Percentiles rank a stretch among this genome's conserved stretches.
Conservation (phyloP, 345 rosid species). For the Boechera divaricarpa region DNA sequence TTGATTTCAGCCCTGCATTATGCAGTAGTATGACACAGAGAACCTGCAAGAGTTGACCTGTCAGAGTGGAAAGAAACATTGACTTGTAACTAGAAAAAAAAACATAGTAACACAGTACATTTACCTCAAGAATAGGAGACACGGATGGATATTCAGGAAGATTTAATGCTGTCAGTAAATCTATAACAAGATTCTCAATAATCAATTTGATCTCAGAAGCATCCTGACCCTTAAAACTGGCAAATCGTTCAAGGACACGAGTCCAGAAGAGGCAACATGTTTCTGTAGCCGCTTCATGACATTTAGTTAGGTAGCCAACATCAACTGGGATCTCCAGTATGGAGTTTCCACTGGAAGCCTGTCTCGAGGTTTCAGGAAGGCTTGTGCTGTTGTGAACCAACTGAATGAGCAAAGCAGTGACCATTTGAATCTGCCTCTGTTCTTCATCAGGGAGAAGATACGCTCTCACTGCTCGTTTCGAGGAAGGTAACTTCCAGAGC, state of each 20-base stretch:
- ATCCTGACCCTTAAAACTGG: conserved; percentile 88
- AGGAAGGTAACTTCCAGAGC: conserved; percentile 86
- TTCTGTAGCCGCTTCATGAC: conserved; percentile 87
- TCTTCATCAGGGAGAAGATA: conserved; percentile 98
- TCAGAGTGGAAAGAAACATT: conserved; percentile 37
- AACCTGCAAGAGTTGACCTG: conserved; percentile 65
- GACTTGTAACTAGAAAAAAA: conserved; percentile 21
- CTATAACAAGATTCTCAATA: conserved; percentile 92
- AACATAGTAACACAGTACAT: conserved; percentile 21
- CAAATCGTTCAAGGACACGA: conserved; percentile 89
- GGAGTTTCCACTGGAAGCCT: conserved; percentile 61
- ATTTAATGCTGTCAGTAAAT: conserved; percentile 87
- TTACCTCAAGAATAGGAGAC: conserved; percentile 93
- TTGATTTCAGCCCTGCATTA: conserved; percentile 96
- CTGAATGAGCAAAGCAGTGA: conserved; percentile 93
- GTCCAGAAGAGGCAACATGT: conserved; percentile 98
- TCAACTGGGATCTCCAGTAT: conserved; percentile 73
- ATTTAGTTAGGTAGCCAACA: conserved; percentile 65
- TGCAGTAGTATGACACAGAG: conserved; percentile 94
- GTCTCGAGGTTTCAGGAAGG: conserved; percentile 82
- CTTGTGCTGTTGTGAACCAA: conserved; percentile 89
- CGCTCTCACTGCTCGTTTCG: conserved; percentile 79
- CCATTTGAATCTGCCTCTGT: conserved; percentile 97
- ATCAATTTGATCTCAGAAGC: conserved; percentile 88
- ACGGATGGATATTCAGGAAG: conserved; percentile 97